Percentiles rank a stretch among this genome's conserved stretches.
These are phyloP conservation scores for Monilinia laxa DNA, from an alignment of 2,329 filamentous ascomycete genomes.

Conservation along the genomic window DNA sequence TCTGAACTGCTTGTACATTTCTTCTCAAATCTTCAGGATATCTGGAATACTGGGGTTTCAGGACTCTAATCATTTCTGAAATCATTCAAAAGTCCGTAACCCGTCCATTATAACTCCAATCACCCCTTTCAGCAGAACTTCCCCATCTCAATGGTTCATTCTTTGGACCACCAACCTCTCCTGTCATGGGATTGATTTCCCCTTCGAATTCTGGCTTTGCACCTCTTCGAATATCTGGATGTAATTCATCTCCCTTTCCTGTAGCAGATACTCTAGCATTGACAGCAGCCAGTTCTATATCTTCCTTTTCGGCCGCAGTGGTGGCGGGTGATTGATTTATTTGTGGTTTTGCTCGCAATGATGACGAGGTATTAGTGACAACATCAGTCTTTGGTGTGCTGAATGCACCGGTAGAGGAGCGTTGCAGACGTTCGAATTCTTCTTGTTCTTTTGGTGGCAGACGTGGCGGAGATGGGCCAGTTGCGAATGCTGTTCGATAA, in stretches of 20 bases:
- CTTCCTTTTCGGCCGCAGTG: conserved; percentile 27
- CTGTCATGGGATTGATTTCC: conserved; percentile 87
- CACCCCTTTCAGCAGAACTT: conserved; percentile 55
- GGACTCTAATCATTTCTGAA: not conserved
- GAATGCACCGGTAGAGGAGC: conserved; percentile 71
- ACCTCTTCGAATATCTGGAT: conserved; percentile 71
- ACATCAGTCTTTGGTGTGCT: conserved; percentile 55
- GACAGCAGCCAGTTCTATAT: conserved; percentile 36
- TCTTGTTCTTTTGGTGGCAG: conserved; percentile 88
- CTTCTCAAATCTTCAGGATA: not conserved
- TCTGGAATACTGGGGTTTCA: not conserved
- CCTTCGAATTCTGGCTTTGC: conserved; percentile 90
- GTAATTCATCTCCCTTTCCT: conserved; percentile 63
- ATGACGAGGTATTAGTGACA: conserved; percentile 31
- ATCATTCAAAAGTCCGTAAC: conserved; percentile 79
- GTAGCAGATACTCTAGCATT: conserved; percentile 50
- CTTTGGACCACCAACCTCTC: conserved; percentile 94
- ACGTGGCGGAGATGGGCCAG: conserved; percentile 72
- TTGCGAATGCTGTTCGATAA: conserved; percentile 44
- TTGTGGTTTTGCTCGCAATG: conserved; percentile 40
- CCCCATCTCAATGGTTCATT: conserved; percentile 95
- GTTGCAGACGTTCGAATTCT: conserved; percentile 84
- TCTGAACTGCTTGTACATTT: conserved; percentile 4
- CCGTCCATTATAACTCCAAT: conserved; percentile 93
- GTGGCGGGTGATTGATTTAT: conserved; percentile 51